Conservation (phyloP, 2,329 filamentous ascomycete genomes). For the Ambrosiella beaveri region DNA sequence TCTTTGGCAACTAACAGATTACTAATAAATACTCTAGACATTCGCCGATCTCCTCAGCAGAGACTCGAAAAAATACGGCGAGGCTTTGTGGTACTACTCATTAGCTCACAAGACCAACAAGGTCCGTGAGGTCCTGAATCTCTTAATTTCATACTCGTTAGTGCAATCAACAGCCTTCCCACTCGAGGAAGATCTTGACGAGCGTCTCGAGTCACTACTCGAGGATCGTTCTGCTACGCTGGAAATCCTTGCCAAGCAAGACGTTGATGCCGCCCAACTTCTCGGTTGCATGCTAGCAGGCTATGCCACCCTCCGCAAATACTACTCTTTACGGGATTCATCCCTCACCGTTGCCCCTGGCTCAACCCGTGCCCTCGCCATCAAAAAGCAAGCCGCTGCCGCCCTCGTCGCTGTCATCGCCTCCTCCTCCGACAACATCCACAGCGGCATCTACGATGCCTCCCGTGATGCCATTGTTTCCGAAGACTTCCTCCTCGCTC, state of each 20-base stretch:
- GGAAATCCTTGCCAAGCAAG: slow-evolving; percentile 52
- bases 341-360: slow-evolving; percentile 18
- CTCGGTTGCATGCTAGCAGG: slow-evolving; percentile 76
- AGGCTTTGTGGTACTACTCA: slow-evolving; percentile 80
- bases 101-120: slow-evolving; percentile 63
- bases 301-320: slow-evolving; percentile 78
- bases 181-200: slow-evolving; percentile 51
- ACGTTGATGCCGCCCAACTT: slow-evolving; percentile 66
- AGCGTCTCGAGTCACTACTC: slow-evolving; percentile 51
- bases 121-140: slow-evolving; percentile 69
- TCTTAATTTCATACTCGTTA: slow-evolving; percentile 74
- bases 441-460: slow-evolving; percentile 74
- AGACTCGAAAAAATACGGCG: slow-evolving; percentile 61
- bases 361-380: slow-evolving; percentile 35
- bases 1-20: not conserved
- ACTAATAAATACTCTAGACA: slow-evolving; percentile 34
- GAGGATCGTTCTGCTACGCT: slow-evolving; percentile 55
- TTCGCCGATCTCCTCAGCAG: slow-evolving; percentile 65
- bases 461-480: slow-evolving; percentile 67
- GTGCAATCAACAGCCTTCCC: slow-evolving; percentile 74
- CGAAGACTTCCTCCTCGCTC: slow-evolving; percentile 67
- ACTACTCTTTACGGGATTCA: slow-evolving; percentile 74
- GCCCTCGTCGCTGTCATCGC: slow-evolving; percentile 70
- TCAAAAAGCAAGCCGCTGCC: slow-evolving; percentile 51
- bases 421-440: slow-evolving; percentile 77